Percentiles rank a stretch among this genome's conserved stretches.
Evolutionary conservation across 208 protist genomes (phyloP).

Genomic region (Leishmania tarentolae): DNA sequence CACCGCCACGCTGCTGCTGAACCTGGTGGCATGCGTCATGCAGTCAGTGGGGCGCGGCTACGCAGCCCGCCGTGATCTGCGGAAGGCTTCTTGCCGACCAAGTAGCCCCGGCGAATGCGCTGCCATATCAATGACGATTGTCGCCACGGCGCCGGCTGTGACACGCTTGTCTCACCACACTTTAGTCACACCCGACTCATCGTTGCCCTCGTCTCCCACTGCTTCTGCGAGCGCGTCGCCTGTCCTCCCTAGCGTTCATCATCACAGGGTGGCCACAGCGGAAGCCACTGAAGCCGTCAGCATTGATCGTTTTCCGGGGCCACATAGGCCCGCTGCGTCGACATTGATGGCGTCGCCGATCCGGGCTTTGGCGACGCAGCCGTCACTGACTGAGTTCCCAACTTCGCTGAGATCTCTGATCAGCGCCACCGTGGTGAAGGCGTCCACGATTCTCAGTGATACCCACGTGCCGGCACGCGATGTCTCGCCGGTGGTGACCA

Average conservation of each 20-base stretch:
- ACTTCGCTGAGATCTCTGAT: not conserved
- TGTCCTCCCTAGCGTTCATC: not conserved
- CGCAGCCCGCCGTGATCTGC: conserved; percentile 18
- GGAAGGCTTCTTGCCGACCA: not conserved
- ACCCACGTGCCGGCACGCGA: not conserved
- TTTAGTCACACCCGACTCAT: not conserved
- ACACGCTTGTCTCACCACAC: not conserved
- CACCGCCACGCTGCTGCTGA: conserved; percentile 14
- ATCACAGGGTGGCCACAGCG: not conserved
- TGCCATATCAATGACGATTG: not conserved
- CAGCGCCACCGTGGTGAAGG: not conserved
- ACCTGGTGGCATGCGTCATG: conserved; percentile 18
- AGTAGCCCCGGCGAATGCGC: not conserved
- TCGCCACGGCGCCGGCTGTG: not conserved
- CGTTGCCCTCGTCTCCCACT: not conserved
- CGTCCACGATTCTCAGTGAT: not conserved
- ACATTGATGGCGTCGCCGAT: not conserved
- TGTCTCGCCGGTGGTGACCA: not conserved
- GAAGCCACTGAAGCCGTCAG: not conserved
- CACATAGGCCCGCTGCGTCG: not conserved
- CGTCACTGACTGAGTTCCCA: conserved; percentile 19
- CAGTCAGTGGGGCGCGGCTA: conserved; percentile 48
- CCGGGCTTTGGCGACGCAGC: not conserved
- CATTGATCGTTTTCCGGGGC: not conserved
- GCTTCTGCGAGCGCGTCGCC: not conserved